Percentiles rank a stretch among this genome's conserved stretches.
Evolutionary conservation across 306 rosid genomes (phyloP).

Genomic region (Cucurbita moschata): DNA sequence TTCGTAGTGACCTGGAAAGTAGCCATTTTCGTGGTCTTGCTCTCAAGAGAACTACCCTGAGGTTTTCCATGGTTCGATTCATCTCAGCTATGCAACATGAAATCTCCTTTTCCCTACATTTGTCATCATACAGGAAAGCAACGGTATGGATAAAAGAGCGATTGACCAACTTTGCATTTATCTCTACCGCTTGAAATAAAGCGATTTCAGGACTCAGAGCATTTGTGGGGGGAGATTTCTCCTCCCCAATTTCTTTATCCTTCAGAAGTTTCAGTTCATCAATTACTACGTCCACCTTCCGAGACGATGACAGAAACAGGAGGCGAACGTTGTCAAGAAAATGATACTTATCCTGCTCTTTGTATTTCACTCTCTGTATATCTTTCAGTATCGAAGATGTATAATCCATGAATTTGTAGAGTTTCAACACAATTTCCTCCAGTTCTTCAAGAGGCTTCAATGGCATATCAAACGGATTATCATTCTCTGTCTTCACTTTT

Average conservation of each 20-base stretch:
- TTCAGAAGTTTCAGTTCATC: neutral
- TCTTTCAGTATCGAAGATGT: neutral
- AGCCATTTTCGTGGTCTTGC: too few relatives aligned
- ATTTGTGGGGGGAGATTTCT: too few relatives aligned
- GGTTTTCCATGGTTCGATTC: neutral
- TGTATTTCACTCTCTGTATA: neutral
- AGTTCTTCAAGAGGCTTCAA: neutral
- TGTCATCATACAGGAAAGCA: neutral
- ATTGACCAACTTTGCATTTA: neutral
- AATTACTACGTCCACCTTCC: neutral
- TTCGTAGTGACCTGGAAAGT: too few relatives aligned
- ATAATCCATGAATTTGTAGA: neutral
- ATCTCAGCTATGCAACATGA: neutral
- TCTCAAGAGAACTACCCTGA: too few relatives aligned
- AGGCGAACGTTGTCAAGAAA: neutral
- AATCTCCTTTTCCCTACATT: neutral
- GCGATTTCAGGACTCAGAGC: neutral
- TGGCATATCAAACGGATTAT: neutral
- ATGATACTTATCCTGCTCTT: neutral
- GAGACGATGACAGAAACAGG: neutral
- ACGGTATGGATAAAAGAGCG: neutral
- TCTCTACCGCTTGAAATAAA: neutral
- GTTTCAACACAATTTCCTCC: neutral
- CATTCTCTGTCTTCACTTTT: neutral
- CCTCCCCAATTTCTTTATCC: neutral